These are phyloP conservation scores for Chlorella sp. DNA, from an alignment of 139 green algal genomes.

Conservation along the genomic window DNA sequence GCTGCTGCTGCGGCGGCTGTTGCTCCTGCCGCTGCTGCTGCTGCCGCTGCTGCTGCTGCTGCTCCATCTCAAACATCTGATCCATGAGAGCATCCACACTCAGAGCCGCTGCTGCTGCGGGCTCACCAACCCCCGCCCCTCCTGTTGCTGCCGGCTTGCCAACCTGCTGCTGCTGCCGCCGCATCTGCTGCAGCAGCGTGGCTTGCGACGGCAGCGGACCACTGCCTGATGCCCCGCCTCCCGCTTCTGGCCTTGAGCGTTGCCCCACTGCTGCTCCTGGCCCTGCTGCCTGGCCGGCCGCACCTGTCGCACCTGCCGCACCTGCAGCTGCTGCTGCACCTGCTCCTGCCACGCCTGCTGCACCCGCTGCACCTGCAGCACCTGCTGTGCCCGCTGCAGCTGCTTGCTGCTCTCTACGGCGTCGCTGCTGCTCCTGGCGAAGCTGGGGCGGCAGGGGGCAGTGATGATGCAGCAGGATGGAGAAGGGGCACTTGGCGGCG, in stretches of 20 bases:
- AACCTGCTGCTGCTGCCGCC: background rate
- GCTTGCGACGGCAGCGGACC: slow-evolving; percentile 4
- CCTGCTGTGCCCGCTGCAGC: background rate
- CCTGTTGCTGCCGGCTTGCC: background rate
- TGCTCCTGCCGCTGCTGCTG: background rate
- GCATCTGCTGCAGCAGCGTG: background rate
- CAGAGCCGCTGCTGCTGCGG: background rate
- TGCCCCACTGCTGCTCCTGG: background rate
- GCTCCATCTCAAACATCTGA: slow-evolving; percentile 3
- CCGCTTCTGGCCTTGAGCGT: background rate
- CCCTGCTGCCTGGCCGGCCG: background rate
- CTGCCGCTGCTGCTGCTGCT: background rate
- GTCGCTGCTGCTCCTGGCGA: slow-evolving; percentile 2
- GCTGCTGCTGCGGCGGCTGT: background rate
- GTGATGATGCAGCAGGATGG: slow-evolving; percentile 69
- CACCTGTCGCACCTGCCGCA: background rate
- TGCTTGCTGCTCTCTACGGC: background rate
- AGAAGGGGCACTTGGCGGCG: slow-evolving; percentile 62
- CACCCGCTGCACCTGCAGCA: background rate
- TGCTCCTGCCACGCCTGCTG: background rate
- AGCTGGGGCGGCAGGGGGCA: slow-evolving; percentile 75
- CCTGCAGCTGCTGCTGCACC: background rate
- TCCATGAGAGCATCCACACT: slow-evolving; percentile 30
- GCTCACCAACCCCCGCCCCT: background rate
- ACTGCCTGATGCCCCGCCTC: background rate